Percentiles rank a stretch among this genome's conserved stretches.
Conservation (phyloP, 1,284 basidiomycete species). For the Lentinus polychrous region DNA sequence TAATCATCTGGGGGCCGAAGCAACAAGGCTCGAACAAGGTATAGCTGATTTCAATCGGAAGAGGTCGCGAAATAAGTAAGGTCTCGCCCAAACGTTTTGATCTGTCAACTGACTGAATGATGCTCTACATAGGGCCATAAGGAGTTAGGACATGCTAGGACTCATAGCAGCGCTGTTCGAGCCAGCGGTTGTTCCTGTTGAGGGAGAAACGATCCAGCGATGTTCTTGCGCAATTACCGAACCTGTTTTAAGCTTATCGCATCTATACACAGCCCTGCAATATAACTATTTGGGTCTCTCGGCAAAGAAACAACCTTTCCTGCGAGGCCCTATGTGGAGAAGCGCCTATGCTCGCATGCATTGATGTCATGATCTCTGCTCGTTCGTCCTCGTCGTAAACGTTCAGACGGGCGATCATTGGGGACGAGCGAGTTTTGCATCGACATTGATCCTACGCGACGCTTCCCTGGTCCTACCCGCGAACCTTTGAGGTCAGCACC, state of each 20-base stretch:
- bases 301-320: constrained; percentile 6
- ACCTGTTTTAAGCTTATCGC: constrained; percentile 3
- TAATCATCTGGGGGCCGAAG: not conserved
- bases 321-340: not conserved
- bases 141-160: constrained; percentile 4
- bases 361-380: constrained; percentile 3
- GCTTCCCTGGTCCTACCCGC: no score
- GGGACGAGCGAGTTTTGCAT: not conserved
- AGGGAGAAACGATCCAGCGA: constrained; percentile 4
- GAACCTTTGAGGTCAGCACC: no score
- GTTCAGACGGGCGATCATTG: not conserved
- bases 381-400: not conserved
- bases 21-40: constrained; percentile 12
- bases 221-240: constrained; percentile 1
- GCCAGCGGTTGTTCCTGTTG: constrained; percentile 3
- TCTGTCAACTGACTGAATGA: constrained; percentile 11
- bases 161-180: constrained; percentile 3
- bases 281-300: constrained; percentile 9
- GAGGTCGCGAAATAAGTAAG: constrained; percentile 6
- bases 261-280: constrained; percentile 5
- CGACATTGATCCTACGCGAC: no score
- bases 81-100: constrained; percentile 5
- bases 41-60: constrained; percentile 7
- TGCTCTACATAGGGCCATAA: constrained; percentile 5
- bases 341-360: not conserved